phyloP scores from a whole-genome alignment of 2,329 filamentous ascomycete species.

The Penicillium digitatum region DNA sequence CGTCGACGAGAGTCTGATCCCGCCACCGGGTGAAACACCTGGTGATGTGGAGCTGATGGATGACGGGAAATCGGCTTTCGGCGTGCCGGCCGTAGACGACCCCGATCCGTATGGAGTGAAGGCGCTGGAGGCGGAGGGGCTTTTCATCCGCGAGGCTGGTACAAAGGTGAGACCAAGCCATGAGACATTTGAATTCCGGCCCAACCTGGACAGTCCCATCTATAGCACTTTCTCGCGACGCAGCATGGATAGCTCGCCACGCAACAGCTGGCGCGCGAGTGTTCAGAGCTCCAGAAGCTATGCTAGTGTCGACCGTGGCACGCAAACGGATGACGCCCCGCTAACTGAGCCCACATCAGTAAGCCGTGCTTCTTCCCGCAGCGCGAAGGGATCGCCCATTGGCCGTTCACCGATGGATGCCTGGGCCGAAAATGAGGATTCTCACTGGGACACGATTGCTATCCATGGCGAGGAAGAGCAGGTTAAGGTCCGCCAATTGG shows the following conservation, averaged over 20 bases:
- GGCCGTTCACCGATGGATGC: conserved; percentile 7
- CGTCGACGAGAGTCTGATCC: conserved; percentile 65
- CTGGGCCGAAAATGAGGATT: conserved; percentile 23
- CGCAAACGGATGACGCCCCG: conserved; percentile 60
- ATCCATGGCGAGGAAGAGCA: conserved; percentile 14
- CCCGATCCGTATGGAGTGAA: conserved; percentile 89
- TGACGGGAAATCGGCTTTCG: conserved; percentile 53
- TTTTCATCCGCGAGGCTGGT: conserved; percentile 88
- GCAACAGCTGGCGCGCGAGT: conserved; percentile 65
- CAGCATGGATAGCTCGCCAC: conserved; percentile 63
- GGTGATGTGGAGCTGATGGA: conserved; percentile 62
- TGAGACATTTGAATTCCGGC: conserved; percentile 78
- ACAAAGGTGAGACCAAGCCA: conserved; percentile 68
- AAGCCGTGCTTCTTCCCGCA: conserved; percentile 35
- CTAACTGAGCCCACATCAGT: conserved; percentile 31
- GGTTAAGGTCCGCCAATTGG: conserved; percentile 3
- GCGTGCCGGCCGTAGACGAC: conserved; percentile 72
- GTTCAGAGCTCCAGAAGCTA: conserved; percentile 60
- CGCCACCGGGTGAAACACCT: conserved; percentile 65
- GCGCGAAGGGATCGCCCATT: conserved; percentile 25
- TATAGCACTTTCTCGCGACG: conserved; percentile 57
- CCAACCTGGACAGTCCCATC: conserved; percentile 68
- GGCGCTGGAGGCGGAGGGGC: conserved; percentile 75
- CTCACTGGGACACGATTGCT: conserved; percentile 27
- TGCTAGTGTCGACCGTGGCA: conserved; percentile 57